Conservation (phyloP, 2,329 filamentous ascomycete genomes). For the Fusarium annulatum region DNA sequence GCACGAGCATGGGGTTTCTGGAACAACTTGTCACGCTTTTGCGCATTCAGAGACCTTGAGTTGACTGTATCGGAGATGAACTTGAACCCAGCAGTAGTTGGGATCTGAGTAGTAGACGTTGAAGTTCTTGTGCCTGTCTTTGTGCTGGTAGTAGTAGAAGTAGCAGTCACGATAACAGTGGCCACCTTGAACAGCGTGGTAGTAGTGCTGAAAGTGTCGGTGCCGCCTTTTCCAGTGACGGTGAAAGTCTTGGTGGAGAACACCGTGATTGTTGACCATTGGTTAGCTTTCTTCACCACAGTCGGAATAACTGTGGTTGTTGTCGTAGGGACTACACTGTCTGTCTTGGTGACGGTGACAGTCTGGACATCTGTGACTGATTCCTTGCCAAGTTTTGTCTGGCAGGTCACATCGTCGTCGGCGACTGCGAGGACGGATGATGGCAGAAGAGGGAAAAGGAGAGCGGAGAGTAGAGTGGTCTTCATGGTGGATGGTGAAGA, state of each 20-base stretch:
- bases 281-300: background rate
- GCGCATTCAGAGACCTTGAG: background rate
- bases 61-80: constrained; percentile 5
- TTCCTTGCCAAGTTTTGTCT: constrained; percentile 7
- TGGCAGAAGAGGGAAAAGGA: background rate
- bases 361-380: background rate
- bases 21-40: background rate
- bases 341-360: constrained; percentile 1
- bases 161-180: constrained; percentile 6
- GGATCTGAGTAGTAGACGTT: background rate
- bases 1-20: constrained; percentile 1
- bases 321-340: background rate
- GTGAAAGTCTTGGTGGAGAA: constrained; percentile 7
- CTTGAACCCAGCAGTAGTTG: constrained; percentile 2
- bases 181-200: constrained; percentile 11
- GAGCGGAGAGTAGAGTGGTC: background rate
- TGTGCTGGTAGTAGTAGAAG: background rate
- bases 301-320: constrained; percentile 7
- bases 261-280: constrained; percentile 7
- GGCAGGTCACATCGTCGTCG: background rate
- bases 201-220: constrained; percentile 3
- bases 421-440: background rate
- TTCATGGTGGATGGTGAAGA: background rate
- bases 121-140: constrained; percentile 3
- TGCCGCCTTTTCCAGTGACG: background rate